Conservation (phyloP, 176 grass and related monocot species). For the Cenchrus purpureus region DNA sequence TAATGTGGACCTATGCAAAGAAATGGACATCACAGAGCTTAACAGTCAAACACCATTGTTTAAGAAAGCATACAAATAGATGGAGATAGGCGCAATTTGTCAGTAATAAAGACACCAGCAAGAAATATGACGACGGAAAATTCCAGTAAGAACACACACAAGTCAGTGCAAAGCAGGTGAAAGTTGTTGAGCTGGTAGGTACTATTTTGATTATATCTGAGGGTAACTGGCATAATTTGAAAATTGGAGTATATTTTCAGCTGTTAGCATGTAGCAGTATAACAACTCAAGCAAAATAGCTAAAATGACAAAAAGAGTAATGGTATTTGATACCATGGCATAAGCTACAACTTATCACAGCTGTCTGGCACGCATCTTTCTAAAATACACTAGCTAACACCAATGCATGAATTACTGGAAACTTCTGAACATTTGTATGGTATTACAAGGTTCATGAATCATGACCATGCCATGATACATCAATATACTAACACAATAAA, state of each 20-base stretch:
- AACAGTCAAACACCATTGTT: background rate
- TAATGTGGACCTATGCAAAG: constrained; percentile 36
- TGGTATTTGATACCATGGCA: constrained; percentile 28
- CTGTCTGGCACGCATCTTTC: constrained; percentile 1
- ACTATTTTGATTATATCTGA: constrained; percentile 34
- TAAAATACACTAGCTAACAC: constrained; percentile 23
- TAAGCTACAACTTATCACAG: background rate
- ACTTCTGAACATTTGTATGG: background rate
- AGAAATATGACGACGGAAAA: constrained; percentile 30
- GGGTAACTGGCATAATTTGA: constrained; percentile 26
- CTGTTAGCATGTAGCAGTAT: constrained; percentile 2
- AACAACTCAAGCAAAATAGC: constrained; percentile 28
- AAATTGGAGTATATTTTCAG: constrained; percentile 26
- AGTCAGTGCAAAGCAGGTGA: constrained; percentile 48
- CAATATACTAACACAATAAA: constrained; percentile 2
- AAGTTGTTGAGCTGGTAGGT: constrained; percentile 51
- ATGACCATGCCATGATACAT: background rate
- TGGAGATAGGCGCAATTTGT: constrained; percentile 3
- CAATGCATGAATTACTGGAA: background rate
- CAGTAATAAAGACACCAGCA: constrained; percentile 18
- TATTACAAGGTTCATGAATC: background rate
- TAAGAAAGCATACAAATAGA: constrained; percentile 15
- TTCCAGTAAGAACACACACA: constrained; percentile 26
- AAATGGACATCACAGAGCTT: constrained; percentile 29
- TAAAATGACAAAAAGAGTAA: constrained; percentile 32